These are phyloP conservation scores for Xylariaceae sp. DNA, from an alignment of 2,329 filamentous ascomycete genomes.

Conservation along the genomic window DNA sequence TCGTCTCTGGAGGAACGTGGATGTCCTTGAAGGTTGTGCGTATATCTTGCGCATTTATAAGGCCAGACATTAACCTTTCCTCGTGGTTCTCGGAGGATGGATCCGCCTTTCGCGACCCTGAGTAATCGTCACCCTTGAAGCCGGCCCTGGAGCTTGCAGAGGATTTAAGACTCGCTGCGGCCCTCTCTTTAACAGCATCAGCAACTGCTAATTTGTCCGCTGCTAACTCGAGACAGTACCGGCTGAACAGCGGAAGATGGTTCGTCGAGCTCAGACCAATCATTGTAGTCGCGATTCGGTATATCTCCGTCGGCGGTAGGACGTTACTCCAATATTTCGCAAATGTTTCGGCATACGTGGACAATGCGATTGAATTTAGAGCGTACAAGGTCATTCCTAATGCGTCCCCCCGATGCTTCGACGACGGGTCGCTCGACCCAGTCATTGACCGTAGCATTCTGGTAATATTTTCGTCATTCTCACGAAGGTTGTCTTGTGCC, in stretches of 20 bases:
- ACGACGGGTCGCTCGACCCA: slow-evolving; percentile 8
- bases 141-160: background rate
- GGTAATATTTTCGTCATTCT: slow-evolving; percentile 32
- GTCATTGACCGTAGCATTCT: slow-evolving; percentile 26
- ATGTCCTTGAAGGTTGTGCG: slow-evolving; percentile 85
- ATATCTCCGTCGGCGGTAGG: slow-evolving; percentile 27
- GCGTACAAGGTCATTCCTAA: slow-evolving; percentile 19
- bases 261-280: slow-evolving; percentile 22
- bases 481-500: slow-evolving; percentile 22
- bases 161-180: background rate
- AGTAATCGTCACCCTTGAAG: slow-evolving; percentile 25
- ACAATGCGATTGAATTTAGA: background rate
- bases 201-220: slow-evolving; percentile 18
- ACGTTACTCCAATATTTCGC: slow-evolving; percentile 18
- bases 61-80: slow-evolving; percentile 73
- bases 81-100: slow-evolving; percentile 66
- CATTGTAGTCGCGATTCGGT: slow-evolving; percentile 30
- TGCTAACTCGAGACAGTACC: slow-evolving; percentile 20
- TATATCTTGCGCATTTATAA: slow-evolving; percentile 77
- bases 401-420: slow-evolving; percentile 5
- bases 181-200: slow-evolving; percentile 25
- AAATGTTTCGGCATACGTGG: background rate
- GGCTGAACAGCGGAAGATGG: slow-evolving; percentile 19
- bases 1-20: slow-evolving; percentile 74
- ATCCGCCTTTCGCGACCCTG: slow-evolving; percentile 34